A percentile compares a stretch with the other conserved stretches of the same genome.
Evolutionary conservation across 371 early-diverging fungal genomes (phyloP).

Genomic region (Mortierella polycephala): DNA sequence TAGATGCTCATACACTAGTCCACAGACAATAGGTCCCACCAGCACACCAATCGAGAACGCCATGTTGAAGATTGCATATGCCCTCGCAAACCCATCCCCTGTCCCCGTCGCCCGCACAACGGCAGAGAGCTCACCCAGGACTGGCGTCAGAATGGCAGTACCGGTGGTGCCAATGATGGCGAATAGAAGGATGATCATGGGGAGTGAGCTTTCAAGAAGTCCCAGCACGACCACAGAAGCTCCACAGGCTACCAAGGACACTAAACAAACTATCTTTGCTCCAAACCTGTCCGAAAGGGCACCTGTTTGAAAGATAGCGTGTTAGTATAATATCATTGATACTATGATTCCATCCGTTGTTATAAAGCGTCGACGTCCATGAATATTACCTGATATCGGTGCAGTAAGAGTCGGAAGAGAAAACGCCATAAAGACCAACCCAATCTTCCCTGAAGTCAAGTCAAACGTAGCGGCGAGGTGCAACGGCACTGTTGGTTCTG

Average conservation of each 20-base stretch:
- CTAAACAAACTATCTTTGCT: slow-evolving; percentile 46
- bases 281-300: slow-evolving; percentile 58
- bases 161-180: slow-evolving; percentile 57
- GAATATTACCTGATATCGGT: slow-evolving; percentile 26
- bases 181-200: slow-evolving; percentile 51
- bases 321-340: not conserved
- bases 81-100: slow-evolving; percentile 57
- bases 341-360: too few species aligned
- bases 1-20: slow-evolving; percentile 52
- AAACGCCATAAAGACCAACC: slow-evolving; percentile 66
- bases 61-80: slow-evolving; percentile 63
- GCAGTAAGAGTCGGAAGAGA: slow-evolving; percentile 48
- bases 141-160: slow-evolving; percentile 56
- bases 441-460: slow-evolving; percentile 62
- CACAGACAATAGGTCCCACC: slow-evolving; percentile 57
- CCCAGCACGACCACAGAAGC: slow-evolving; percentile 32
- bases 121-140: slow-evolving; percentile 58
- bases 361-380: not conserved
- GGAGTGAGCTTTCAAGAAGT: slow-evolving; percentile 13
- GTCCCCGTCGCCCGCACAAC: slow-evolving; percentile 54
- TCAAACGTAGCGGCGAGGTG: slow-evolving; percentile 64
- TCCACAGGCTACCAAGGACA: slow-evolving; percentile 52
- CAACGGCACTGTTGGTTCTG: slow-evolving; percentile 65
- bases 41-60: slow-evolving; percentile 59
- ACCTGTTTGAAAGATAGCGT: slow-evolving; percentile 4